These are phyloP conservation scores for Clonostachys rosea DNA, from an alignment of 2,329 filamentous ascomycete species.

Conservation along the genomic window DNA sequence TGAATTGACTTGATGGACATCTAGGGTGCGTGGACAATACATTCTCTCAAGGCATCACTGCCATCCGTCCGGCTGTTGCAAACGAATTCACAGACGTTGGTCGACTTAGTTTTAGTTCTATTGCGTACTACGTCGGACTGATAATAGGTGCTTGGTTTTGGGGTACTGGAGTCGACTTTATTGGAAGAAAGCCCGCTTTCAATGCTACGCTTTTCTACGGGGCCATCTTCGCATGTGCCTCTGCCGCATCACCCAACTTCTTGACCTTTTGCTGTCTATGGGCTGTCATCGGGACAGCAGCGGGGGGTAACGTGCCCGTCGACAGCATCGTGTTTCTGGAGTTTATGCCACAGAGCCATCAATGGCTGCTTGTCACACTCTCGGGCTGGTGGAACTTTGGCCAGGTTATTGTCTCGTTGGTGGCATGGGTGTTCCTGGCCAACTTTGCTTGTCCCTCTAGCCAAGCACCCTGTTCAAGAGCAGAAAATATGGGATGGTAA, in stretches of 20 bases:
- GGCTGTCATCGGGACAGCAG: slow-evolving; percentile 36
- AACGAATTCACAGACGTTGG: slow-evolving; percentile 25
- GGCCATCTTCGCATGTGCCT: slow-evolving; percentile 51
- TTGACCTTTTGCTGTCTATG: slow-evolving; percentile 50
- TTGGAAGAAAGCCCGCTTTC: slow-evolving; percentile 37
- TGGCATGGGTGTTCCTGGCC: slow-evolving; percentile 28
- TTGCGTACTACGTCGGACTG: slow-evolving; percentile 32
- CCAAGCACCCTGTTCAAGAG: slow-evolving; percentile 23
- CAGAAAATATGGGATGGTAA: slow-evolving; percentile 38
- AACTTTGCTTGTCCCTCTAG: slow-evolving; percentile 24
- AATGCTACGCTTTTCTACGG: slow-evolving; percentile 36
- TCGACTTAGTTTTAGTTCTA: slow-evolving; percentile 20
- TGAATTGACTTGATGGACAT: too few species aligned
- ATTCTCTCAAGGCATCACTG: slow-evolving; percentile 22
- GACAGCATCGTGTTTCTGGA: slow-evolving; percentile 44
- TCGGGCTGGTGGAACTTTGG: slow-evolving; percentile 43
- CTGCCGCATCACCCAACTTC: slow-evolving; percentile 54
- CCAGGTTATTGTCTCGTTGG: slow-evolving; percentile 31
- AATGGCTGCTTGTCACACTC: slow-evolving; percentile 33
- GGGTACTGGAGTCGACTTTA: slow-evolving; percentile 32
- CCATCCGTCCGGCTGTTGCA: slow-evolving; percentile 20
- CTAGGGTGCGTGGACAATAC: too few species aligned
- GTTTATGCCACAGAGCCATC: slow-evolving; percentile 34
- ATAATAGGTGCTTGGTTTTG: slow-evolving; percentile 40
- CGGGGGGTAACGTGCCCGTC: slow-evolving; percentile 39